Base-by-base conservation (phyloP, 768 basidiomycete species). In the Leccinum boreale region DNA sequence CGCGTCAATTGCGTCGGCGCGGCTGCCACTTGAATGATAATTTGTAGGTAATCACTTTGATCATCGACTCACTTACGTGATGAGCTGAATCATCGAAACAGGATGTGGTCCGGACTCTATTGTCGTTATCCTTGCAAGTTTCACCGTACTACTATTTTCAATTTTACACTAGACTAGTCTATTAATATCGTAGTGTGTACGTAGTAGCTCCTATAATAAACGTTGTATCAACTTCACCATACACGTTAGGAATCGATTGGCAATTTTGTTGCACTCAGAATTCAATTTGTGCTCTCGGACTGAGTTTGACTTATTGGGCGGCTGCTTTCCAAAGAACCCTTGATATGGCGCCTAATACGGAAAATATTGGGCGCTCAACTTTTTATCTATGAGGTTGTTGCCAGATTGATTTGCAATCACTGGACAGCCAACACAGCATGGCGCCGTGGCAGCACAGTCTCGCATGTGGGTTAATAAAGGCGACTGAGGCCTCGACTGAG, bases 381-480 rank as follows among this genome's bases (percentile, higher is more conserved):
- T 7, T 5, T 6, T 51, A 5, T 19, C n/a, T 42, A 29, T 42
- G 21, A 12, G 14, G 23, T 5, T 39, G 17, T 10, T n/a, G 9
- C 11, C 29, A 29, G 10, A 28, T n/a, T 31, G 14, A 44, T 62
- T 28, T 36, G 12, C 26, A 23, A 28, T 33, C 35, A 35, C 31
- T 33, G 31, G 33, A 46, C 24, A 28, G 6, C 45, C 55, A 50
- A 49, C 45, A 26, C 3, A 26, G 9, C 28, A 65, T 63, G 65
- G 66, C 58, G 60, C 9, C 39, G 39, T 39, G 39, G 39, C 39
- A 51, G 56, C 55, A 62, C 58, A 48, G 46, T 33, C 5, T 46
- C 17, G 8, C 42, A 21, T 19, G 12, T 19, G 45, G 35, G n/a
- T n/a, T 26, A 15, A 46, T 28, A 15, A 39, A 12, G 9, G 29